Evolutionary conservation across 805 yeast genomes (phyloP), one percentile per base, ranked within the genome.

Genomic region (Wickerhamiella vanderwaltii): DNA sequence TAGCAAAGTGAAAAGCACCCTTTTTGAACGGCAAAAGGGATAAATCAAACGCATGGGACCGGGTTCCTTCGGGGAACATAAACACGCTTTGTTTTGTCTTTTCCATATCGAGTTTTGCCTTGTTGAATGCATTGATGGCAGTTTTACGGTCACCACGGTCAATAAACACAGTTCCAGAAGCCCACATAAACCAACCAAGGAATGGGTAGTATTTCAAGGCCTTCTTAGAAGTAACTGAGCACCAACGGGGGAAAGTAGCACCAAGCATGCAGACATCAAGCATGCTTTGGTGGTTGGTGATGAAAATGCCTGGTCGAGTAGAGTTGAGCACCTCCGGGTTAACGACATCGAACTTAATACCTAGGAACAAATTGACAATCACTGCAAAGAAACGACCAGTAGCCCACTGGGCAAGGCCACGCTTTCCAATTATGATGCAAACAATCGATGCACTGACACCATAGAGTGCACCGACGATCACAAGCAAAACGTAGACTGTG

Each of bases 1-100:
- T 80, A 6, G 99, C 99, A 56, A 91, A 71, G 62, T 91, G 96
- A 76, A 91, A 91, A 0, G 97, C 96, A 43, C 99, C 99, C 59
- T 91, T 91, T 62, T 91, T 91, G 65, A 91, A 85, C 1, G 94
- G 94, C 38, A 85, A 68, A 58, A 91, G 63, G 3, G 69, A 75
- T 39, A 93, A 78, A 26, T 68, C 69, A 18, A 72, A 62, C 9
- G 80, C 63, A 49, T 79, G 81, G 0, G 96, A 85, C 61, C 99
- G 74, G 2, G 98, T 91, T 20, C 99, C 99, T 62, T 91, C 99
- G 19, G 97, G 95, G 68, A 87, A 91, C 64, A 91, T 75, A 71
- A 79, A 91, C 18, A 91, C 69, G 12, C 80, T 83, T 52, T 87
- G 77, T 55, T 76, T 74, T 37, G 76, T 67, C 4, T 59, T 55